Percentiles rank a stretch among this genome's conserved stretches.
phyloP scores from a whole-genome alignment of 1,284 basidiomycete genomes.

The Cutaneotrichosporon arboriforme region DNA sequence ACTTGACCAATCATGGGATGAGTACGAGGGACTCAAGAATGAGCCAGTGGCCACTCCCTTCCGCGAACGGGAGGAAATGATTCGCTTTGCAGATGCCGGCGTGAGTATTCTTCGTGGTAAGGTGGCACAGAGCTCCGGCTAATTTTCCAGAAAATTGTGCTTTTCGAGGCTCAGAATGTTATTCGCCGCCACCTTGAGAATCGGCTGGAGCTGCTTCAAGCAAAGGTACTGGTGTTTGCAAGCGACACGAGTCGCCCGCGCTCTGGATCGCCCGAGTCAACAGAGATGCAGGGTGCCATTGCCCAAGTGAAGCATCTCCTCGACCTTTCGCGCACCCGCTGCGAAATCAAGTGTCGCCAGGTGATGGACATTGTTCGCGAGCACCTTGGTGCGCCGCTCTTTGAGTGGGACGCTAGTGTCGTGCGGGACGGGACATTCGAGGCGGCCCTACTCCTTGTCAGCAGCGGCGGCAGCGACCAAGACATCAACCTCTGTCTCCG shows the following conservation, averaged over 20 bases:
- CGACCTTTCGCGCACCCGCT: constrained; percentile 57
- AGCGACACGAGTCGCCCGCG: not conserved
- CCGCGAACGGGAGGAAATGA: constrained; percentile 56
- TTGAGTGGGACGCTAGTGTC: constrained; percentile 73
- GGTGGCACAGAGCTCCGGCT: too few relatives aligned
- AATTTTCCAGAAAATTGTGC: constrained; percentile 44
- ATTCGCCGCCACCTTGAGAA: constrained; percentile 43
- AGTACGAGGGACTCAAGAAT: constrained; percentile 62
- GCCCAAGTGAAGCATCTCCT: constrained; percentile 47
- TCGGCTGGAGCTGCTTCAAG: constrained; percentile 21
- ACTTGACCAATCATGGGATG: constrained; percentile 73
- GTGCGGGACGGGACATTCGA: constrained; percentile 63
- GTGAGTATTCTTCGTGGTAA: constrained; percentile 58
- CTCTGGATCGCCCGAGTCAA: constrained; percentile 4
- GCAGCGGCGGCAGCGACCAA: constrained; percentile 57
- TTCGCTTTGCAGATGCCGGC: constrained; percentile 73
- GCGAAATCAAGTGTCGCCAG: constrained; percentile 47
- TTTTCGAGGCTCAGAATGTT: constrained; percentile 45
- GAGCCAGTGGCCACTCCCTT: constrained; percentile 37
- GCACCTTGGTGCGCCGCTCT: constrained; percentile 53
- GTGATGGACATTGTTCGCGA: constrained; percentile 55
- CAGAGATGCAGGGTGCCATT: constrained; percentile 8
- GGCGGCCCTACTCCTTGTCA: constrained; percentile 64
- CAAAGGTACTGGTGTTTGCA: not conserved
- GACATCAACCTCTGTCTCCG: constrained; percentile 64